Evolutionary conservation across 768 basidiomycete genomes (phyloP), one percentile per base, ranked within the genome.

Genomic region (Phylloporus sp.): DNA sequence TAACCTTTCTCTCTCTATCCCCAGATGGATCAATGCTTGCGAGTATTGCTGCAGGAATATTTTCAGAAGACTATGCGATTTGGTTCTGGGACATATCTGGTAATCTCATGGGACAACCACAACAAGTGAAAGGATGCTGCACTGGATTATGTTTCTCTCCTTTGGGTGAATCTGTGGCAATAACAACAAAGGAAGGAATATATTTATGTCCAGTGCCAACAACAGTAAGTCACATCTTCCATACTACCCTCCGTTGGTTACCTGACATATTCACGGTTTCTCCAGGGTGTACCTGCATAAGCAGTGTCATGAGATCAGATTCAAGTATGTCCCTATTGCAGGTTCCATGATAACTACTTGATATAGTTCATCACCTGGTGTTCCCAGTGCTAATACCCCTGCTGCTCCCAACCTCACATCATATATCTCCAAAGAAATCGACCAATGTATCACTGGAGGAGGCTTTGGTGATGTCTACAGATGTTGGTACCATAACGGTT

Each of bases 401-500:
- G 47, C 27, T 36, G 44, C 39, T 1, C 46, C 22, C 16, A 44
- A 61, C 24, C 57, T 61, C 18, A 53, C 60, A 5, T 8, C 23
- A 3, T 28, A 49, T 42, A 18, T 60, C 18, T 2, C 23, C 36
- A 54, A 24, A 45, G 11, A 16, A 1, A 2, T 40, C 18, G 16
- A 49, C n/a, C 54, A 39, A 13, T 45, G 34, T 27, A n/a, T 29
- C 0, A 45, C 49, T 12, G 49, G 53, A n/a, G 60, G 60, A 13
- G 31, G 47, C 4, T 61, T 60, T 0, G 47, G 59, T 12, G 56
- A 60, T 43, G 49, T 60, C 15, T 58, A 55, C 20, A 54, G 31
- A 40, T 54, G 60, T 16, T 29, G 36, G 43, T 53, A 36, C 18
- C 18, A 15, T 7, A 13, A 26, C n/a, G 32, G 53, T 48, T 32